phyloP scores from a whole-genome alignment of 108 stramenopile genomes.

The Nannochloropsis gaditana region DNA sequence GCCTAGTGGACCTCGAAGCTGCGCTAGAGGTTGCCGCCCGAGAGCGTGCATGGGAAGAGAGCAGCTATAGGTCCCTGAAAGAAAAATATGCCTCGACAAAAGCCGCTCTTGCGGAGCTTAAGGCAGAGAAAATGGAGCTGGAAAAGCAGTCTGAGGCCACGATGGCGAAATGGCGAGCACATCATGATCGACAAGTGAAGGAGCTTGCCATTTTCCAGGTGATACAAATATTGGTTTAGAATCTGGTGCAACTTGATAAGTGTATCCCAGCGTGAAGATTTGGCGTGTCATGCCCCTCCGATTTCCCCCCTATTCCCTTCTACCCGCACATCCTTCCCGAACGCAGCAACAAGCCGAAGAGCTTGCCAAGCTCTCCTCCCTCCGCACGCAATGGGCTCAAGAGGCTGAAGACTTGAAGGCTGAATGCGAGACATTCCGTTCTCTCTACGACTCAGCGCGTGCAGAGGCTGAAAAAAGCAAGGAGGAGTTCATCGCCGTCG shows the following conservation, averaged over 20 bases:
- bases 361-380: not conserved
- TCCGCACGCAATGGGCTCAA: not conserved
- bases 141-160: not conserved
- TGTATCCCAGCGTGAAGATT: not conserved
- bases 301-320: not conserved
- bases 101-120: not conserved
- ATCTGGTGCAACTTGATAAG: not conserved
- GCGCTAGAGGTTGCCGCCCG: not conserved
- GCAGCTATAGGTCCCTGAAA: not conserved
- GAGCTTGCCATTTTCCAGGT: constrained; percentile 11
- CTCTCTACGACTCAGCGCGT: not conserved
- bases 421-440: not conserved
- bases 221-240: not conserved
- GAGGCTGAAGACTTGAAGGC: not conserved
- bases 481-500: not conserved
- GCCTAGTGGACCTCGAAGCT: not conserved
- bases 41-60: not conserved
- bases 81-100: not conserved
- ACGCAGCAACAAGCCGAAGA: constrained; percentile 4
- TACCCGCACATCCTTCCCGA: not conserved
- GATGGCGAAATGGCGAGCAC: constrained; percentile 11
- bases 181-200: not conserved
- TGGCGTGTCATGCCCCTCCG: not conserved
- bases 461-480: not conserved
- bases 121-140: not conserved